Evolutionary conservation across 202 grass and related monocot species (phyloP), one percentile per base, ranked within the genome.

Genomic region (Setaria italica): DNA sequence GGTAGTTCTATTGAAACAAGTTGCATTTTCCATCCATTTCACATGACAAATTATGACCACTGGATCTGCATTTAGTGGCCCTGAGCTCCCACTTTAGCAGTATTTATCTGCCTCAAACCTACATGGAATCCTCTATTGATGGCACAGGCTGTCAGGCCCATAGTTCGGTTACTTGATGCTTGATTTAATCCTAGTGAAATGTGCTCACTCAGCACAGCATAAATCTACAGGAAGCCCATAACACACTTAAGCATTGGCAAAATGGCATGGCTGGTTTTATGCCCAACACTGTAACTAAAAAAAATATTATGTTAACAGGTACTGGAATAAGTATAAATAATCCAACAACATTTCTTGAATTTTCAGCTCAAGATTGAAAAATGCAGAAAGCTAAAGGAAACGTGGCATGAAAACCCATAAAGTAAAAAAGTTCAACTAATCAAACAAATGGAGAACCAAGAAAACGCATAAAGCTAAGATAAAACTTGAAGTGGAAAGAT

Each of bases 381-480:
- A 15, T 57, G 39, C 48, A 74, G 69, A 81, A 59, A 74, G 29
- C 15, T 67, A 84, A 58, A 67, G 62, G 29, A 70, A 86, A 71
- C 55, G 66, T 32, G 72, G 54, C 19, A n/a, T 43, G 32, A 43
- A 84, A 82, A n/a, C 11, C 58, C 47, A 42, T 67, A 49, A 56
- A 89, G 55, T 20, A 39, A 65, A 20, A 20, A 85, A 73, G 16
- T 62, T 17, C 30, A 78, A 86, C 4, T 56, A 46, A 79, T 69
- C 20, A 85, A 86, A 35, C 11, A 76, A 29, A 58, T 30, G 19
- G 21, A 67, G 20, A 90, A 94, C 48, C 83, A 10, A 80, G 53
- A 80, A 55, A 60, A 67, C n/a, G 69, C 42, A 85, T 25, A 57
- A 58, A 62, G 4, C 20, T 60, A 45, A 77, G 68, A 78, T 2